phyloP scores from a whole-genome alignment of 768 basidiomycete species.

The Heimioporus sp. region DNA sequence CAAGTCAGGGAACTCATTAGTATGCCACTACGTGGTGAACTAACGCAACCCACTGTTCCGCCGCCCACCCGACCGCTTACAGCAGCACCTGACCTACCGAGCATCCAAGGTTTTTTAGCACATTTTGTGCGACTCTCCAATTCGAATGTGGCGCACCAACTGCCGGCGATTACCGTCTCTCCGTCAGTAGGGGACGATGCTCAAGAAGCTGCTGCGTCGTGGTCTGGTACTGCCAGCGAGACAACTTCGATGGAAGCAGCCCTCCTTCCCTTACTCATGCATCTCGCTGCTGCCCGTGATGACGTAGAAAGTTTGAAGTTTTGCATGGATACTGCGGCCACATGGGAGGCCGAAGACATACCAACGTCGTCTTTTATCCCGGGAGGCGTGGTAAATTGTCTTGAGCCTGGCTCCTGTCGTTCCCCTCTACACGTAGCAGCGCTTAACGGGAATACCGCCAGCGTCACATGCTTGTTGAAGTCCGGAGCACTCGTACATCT shows the following conservation, averaged over 20 bases:
- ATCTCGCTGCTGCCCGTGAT: slow-evolving; percentile 72
- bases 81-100: slow-evolving; percentile 49
- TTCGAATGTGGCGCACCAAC: slow-evolving; percentile 36
- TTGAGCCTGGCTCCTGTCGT: slow-evolving; percentile 67
- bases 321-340: slow-evolving; percentile 44
- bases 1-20: slow-evolving; percentile 76
- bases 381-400: slow-evolving; percentile 71
- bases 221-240: slow-evolving; percentile 80
- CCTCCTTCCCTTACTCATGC: slow-evolving; percentile 74
- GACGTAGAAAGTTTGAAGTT: slow-evolving; percentile 61
- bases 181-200: slow-evolving; percentile 38
- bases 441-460: slow-evolving; percentile 53
- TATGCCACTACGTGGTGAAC: slow-evolving; percentile 84
- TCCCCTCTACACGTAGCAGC: slow-evolving; percentile 81
- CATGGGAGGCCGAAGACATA: slow-evolving; percentile 23
- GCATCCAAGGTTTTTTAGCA: slow-evolving; percentile 61
- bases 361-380: slow-evolving; percentile 34
- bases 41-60: slow-evolving; percentile 55
- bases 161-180: slow-evolving; percentile 37
- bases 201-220: slow-evolving; percentile 52
- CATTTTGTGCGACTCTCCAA: slow-evolving; percentile 68
- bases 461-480: slow-evolving; percentile 51
- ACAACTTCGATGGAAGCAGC: slow-evolving; percentile 66
- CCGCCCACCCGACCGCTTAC: slow-evolving; percentile 41
- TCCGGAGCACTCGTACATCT: slow-evolving; percentile 82